A percentile compares a stretch with the other conserved stretches of the same genome.
These are phyloP conservation scores for Skeletonema grethae DNA, from an alignment of 108 stramenopile genomes.

Conservation along the genomic window DNA sequence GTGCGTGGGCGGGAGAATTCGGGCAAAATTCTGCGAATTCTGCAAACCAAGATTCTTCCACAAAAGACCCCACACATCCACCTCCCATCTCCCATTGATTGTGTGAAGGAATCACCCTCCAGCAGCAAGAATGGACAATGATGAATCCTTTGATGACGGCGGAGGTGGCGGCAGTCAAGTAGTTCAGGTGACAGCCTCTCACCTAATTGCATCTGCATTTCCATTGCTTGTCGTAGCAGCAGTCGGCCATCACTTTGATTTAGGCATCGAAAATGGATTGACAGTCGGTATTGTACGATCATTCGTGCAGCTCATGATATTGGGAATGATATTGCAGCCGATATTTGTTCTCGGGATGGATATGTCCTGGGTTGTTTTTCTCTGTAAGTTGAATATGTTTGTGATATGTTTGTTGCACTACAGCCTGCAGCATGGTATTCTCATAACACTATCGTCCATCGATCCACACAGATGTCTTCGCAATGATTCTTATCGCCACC, in stretches of 20 bases:
- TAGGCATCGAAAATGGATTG: conserved; percentile 27
- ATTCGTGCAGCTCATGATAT: conserved; percentile 71
- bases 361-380: conserved; percentile 35
- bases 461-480: conserved; percentile 40
- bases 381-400: conserved; percentile 34
- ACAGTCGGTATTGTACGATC: conserved; percentile 44
- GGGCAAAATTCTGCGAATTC: too few relatives aligned
- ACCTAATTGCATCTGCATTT: conserved; percentile 28
- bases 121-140: neutral
- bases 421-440: neutral
- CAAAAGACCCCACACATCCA: too few relatives aligned
- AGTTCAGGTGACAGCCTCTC: conserved; percentile 38
- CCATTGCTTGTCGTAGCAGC: conserved; percentile 37
- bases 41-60: too few relatives aligned
- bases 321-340: conserved; percentile 78
- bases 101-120: too few relatives aligned
- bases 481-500: conserved; percentile 79
- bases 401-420: neutral
- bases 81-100: too few relatives aligned
- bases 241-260: conserved; percentile 24
- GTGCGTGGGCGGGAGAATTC: too few relatives aligned
- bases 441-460: neutral
- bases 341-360: conserved; percentile 68
- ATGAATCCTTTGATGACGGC: neutral
- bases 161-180: conserved; percentile 11